Percentiles rank a stretch among this genome's conserved stretches.
These are phyloP conservation scores for Phytophthora hibernalis DNA, from an alignment of 352 stramenopile species.

Conservation along the genomic window DNA sequence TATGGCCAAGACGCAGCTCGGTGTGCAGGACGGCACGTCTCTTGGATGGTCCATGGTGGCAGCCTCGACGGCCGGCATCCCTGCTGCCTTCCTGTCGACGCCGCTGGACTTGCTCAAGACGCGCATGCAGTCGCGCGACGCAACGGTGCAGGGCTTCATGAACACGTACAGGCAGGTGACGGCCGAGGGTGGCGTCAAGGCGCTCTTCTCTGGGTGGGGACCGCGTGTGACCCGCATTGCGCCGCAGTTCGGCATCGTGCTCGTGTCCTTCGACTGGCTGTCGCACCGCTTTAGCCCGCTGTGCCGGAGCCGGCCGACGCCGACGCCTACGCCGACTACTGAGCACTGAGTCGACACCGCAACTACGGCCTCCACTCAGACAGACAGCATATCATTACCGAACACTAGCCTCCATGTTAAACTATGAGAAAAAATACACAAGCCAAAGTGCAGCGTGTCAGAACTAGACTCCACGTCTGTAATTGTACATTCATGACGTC, in stretches of 20 bases:
- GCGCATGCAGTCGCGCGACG: slow-evolving; percentile 76
- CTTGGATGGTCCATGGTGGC: slow-evolving; percentile 79
- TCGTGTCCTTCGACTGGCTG: slow-evolving; percentile 85
- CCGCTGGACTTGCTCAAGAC: slow-evolving; percentile 84
- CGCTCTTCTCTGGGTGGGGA: slow-evolving; percentile 76
- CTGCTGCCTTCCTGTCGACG: slow-evolving; percentile 79
- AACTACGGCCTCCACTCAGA: not conserved
- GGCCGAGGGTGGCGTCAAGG: slow-evolving; percentile 53
- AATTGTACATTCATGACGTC: too few relatives aligned
- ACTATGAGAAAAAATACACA: slow-evolving; percentile 43
- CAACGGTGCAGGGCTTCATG: slow-evolving; percentile 48
- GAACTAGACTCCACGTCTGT: slow-evolving; percentile 2
- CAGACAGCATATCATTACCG: slow-evolving; percentile 28
- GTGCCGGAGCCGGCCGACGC: slow-evolving; percentile 33
- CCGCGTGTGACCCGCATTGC: slow-evolving; percentile 78
- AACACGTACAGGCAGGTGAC: slow-evolving; percentile 64
- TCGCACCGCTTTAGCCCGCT: slow-evolving; percentile 60
- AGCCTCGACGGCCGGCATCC: slow-evolving; percentile 72
- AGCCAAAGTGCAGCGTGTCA: slow-evolving; percentile 21
- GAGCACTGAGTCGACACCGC: slow-evolving; percentile 3
- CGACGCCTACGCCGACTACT: slow-evolving; percentile 46
- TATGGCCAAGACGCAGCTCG: slow-evolving; percentile 64
- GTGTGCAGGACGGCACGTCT: slow-evolving; percentile 71
- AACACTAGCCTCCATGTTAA: slow-evolving; percentile 37
- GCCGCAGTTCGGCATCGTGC: slow-evolving; percentile 84